phyloP scores from a whole-genome alignment of 345 rosid species.

The Erysimum cheiranthoides region DNA sequence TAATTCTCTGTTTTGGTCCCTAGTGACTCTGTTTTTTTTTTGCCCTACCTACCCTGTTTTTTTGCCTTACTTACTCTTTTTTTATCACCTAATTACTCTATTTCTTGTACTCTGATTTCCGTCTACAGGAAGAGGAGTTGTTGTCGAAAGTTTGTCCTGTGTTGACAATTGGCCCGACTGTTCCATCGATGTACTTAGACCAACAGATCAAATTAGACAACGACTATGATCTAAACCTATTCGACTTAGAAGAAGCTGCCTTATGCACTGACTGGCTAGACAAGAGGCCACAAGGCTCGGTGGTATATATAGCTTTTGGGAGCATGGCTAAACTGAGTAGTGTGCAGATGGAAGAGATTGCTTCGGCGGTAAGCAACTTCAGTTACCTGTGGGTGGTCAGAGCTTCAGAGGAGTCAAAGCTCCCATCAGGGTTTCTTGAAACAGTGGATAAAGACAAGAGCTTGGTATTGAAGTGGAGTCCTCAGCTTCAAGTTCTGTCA shows the following conservation, averaged over 20 bases:
- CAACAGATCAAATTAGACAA: constrained; percentile 49
- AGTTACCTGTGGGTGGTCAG: constrained; percentile 66
- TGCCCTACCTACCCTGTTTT: not conserved
- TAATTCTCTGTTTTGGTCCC: not conserved
- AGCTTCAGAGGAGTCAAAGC: constrained; percentile 53
- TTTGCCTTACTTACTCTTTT: not conserved
- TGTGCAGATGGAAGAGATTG: constrained; percentile 62
- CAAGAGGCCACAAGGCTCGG: constrained; percentile 54
- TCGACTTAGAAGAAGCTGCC: constrained; percentile 42
- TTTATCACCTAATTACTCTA: not conserved
- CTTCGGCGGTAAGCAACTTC: constrained; percentile 49
- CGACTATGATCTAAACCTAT: constrained; percentile 60
- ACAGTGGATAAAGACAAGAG: constrained; percentile 41
- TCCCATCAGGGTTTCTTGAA: constrained; percentile 46
- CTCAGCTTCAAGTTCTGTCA: constrained; percentile 59
- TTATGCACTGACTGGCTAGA: constrained; percentile 53
- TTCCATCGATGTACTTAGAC: constrained; percentile 70
- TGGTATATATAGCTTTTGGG: constrained; percentile 73
- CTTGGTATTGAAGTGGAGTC: constrained; percentile 59
- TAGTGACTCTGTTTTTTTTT: not conserved
- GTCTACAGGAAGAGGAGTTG: constrained; percentile 47
- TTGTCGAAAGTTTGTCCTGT: constrained; percentile 52
- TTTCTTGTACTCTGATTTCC: not conserved
- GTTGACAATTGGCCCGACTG: constrained; percentile 68
- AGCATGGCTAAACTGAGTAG: constrained; percentile 56